Conservation (phyloP, 768 basidiomycete genomes). For the Pisolithus marmoratus region DNA sequence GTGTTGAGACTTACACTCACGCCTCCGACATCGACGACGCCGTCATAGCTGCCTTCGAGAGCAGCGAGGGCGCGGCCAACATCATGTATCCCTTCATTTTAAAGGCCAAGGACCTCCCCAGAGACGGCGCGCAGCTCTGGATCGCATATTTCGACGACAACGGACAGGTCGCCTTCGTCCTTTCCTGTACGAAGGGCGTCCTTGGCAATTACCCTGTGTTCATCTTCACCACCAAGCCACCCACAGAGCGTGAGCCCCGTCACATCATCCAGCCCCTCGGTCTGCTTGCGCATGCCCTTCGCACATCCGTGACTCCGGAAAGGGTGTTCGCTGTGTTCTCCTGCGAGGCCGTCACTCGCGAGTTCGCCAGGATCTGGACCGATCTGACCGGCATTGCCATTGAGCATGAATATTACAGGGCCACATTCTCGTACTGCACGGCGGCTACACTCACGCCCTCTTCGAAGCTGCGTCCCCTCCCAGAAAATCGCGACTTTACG, state of each 20-base stretch:
- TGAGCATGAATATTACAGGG: conserved; percentile 50
- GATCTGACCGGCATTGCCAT: conserved; percentile 35
- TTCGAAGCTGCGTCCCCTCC: background rate
- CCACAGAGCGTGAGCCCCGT: conserved; percentile 31
- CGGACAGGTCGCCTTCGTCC: conserved; percentile 33
- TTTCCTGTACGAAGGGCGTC: conserved; percentile 52
- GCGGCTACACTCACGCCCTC: conserved; percentile 29
- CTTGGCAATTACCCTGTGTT: conserved; percentile 65
- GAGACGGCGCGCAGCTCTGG: conserved; percentile 24
- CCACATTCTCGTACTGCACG: conserved; percentile 54
- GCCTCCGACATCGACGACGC: conserved; percentile 13
- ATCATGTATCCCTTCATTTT: conserved; percentile 36
- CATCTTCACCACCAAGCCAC: conserved; percentile 44
- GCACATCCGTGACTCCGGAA: conserved; percentile 24
- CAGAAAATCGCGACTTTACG: conserved; percentile 6
- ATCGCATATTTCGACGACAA: conserved; percentile 20
- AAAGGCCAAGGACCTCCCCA: conserved; percentile 16
- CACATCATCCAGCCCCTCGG: conserved; percentile 37
- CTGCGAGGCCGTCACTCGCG: conserved; percentile 36
- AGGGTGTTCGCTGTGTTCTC: conserved; percentile 68
- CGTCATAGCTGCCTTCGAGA: conserved; percentile 27
- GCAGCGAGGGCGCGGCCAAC: conserved; percentile 32
- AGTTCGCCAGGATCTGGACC: conserved; percentile 48
- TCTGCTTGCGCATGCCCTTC: conserved; percentile 37
- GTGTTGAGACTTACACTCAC: conserved; percentile 1